Evolutionary conservation across 192 early-diverging fungal genomes (phyloP), one percentile per base, ranked within the genome.

Genomic region (Coemansia sp.): DNA sequence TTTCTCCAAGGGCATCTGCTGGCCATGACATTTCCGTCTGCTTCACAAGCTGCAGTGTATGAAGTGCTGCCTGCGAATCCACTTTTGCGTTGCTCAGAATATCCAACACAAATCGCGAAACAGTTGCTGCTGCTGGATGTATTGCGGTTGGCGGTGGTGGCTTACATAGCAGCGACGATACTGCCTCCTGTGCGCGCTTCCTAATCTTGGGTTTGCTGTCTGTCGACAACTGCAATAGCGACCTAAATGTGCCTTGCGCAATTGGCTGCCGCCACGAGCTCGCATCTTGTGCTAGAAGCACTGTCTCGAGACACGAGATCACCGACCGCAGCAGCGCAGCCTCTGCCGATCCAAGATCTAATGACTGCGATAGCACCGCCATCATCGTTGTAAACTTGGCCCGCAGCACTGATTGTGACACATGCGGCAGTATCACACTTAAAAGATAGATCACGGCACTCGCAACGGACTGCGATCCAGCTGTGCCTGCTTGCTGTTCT

Each of bases 191-290:
- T 25, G 95, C 94, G 57, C 91, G 78, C 77, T 93, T 91, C 25
- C 96, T 88, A 53, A 95, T 88, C 84, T 93, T 96, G 31, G 96
- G 93, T 55, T 94, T 86, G 53, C 76, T 83, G 66, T 98, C 94
- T 6, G 90, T 81, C 25, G 91, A 85, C 54, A 95, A 87, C 39
- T 89, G 74, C 25, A 97, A 78, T 51, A 98, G 75, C 27, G 87
- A 84, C 61, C 91, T 88, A 65, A 89, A 88, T 6, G 86, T 77
- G 65, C 89, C 88, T 74, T 90, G 90, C 4, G 86, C 85, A 4
- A 81, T 74, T 31, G 86, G 78, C 64, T 90, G 84, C 25, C 67
- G 64, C 95, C 95, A 98, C 32, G 83, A 76, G 17, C 79, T 74
- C 22, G 72, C 83, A 63, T 97, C 95, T 75, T 93, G 94, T 1